Conservation (phyloP, 202 grass and related monocot species). For the Brachypodium distachyon region DNA sequence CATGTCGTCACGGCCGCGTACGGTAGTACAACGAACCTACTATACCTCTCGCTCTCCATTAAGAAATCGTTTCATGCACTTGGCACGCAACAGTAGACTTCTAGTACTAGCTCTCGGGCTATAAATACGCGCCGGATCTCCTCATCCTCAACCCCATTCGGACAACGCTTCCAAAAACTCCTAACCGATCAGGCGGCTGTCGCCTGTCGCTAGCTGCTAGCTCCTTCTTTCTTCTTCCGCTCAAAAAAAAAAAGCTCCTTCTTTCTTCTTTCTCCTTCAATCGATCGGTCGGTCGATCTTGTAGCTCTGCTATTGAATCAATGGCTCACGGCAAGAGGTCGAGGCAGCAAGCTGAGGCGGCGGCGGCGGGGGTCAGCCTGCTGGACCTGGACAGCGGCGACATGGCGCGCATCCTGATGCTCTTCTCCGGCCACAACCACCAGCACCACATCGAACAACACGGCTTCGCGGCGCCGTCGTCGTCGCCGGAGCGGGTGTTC, state of each 20-base stretch:
- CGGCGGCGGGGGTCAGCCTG: slow-evolving; percentile 9
- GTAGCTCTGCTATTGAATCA: background rate
- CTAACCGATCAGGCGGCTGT: no score
- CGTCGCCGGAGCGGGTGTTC: slow-evolving; percentile 44
- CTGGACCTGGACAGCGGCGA: slow-evolving; percentile 38
- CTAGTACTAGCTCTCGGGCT: no score
- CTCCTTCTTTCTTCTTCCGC: no score
- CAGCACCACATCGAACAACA: background rate
- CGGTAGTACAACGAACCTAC: background rate
- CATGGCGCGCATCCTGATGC: slow-evolving; percentile 46
- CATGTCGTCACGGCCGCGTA: background rate
- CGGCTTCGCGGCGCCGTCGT: background rate
- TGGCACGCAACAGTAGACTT: background rate
- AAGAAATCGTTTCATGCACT: background rate
- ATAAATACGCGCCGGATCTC: background rate
- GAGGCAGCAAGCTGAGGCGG: slow-evolving; percentile 23
- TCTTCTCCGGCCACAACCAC: slow-evolving; percentile 38
- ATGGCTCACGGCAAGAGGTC: slow-evolving; percentile 61
- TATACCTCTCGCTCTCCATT: background rate
- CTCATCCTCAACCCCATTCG: background rate
- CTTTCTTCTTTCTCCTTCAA: background rate
- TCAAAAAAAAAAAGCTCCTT: no score
- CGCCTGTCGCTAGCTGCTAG: no score
- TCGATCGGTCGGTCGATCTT: background rate
- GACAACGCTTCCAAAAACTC: background rate